phyloP scores from a whole-genome alignment of 108 stramenopile species.

The Skeletonema tropicum region DNA sequence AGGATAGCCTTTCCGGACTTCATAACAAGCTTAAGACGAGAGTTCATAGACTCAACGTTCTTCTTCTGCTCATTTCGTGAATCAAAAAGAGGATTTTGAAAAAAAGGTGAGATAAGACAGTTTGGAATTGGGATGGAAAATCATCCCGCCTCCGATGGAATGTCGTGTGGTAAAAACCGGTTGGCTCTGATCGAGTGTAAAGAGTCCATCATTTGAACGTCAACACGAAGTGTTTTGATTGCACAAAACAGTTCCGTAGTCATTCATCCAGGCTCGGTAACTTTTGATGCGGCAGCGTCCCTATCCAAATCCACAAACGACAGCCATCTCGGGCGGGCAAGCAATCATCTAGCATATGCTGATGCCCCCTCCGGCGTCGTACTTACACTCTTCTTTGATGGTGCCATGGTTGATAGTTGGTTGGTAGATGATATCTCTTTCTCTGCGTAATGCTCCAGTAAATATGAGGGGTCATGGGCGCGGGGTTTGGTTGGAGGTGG shows the following conservation, averaged over 20 bases:
- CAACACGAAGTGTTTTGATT: not conserved
- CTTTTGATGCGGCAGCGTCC: slow-evolving; percentile 6
- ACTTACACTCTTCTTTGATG: slow-evolving; percentile 89
- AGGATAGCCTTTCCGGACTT: slow-evolving; percentile 97
- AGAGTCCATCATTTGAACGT: not conserved
- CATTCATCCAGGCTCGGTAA: not conserved
- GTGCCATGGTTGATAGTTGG: slow-evolving; percentile 56
- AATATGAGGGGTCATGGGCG: not conserved
- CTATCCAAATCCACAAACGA: slow-evolving; percentile 44
- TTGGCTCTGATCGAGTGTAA: not conserved
- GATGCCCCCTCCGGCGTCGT: slow-evolving; percentile 91
- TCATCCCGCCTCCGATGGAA: slow-evolving; percentile 3
- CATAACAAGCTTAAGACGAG: slow-evolving; percentile 98
- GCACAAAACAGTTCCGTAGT: not conserved
- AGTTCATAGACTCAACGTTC: slow-evolving; percentile 97
- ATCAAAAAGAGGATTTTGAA: slow-evolving; percentile 8
- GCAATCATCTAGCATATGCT: slow-evolving; percentile 17
- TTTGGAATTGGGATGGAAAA: slow-evolving; percentile 9
- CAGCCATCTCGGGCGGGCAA: slow-evolving; percentile 92
- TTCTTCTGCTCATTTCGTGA: slow-evolving; percentile 65
- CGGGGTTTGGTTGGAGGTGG: not conserved
- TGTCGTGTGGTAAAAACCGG: not conserved
- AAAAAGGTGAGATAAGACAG: not conserved
- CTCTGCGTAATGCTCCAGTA: slow-evolving; percentile 22
- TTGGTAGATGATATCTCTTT: slow-evolving; percentile 15